Conservation (phyloP, 257 asterid species). For the Orobanche coerulescens region DNA sequence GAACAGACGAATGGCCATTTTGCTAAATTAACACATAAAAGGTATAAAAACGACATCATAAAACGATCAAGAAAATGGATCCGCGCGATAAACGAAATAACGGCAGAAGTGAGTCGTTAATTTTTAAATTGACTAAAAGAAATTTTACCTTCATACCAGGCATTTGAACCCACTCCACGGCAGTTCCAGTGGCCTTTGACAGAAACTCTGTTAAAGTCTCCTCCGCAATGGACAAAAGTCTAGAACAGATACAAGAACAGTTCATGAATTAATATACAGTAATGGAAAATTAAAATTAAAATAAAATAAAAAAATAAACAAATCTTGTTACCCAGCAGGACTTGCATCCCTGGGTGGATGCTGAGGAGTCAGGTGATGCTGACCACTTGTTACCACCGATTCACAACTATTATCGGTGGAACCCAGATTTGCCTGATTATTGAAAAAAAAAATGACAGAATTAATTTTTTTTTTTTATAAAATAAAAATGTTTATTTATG, state of each 20-base stretch:
- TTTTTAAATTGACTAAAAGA: no score
- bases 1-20: no score
- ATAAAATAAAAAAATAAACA: not conserved
- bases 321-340: conserved; percentile 74
- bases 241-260: conserved; percentile 29
- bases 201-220: conserved; percentile 99
- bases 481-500: no score
- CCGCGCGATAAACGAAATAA: no score
- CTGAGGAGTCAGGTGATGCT: conserved; percentile 76
- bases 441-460: not conserved
- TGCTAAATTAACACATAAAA: no score
- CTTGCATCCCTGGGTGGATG: conserved; percentile 99
- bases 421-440: conserved; percentile 54
- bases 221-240: conserved; percentile 97
- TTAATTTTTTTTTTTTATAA: not conserved
- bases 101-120: no score
- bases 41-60: no score
- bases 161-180: conserved; percentile 99
- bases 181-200: conserved; percentile 99
- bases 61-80: no score
- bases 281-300: not conserved
- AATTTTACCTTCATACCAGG: conserved; percentile 94
- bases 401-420: conserved; percentile 94
- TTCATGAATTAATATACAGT: conserved; percentile 2
- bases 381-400: conserved; percentile 97